Conservation (phyloP, 2,329 filamentous ascomycete genomes). For the Coniochaeta ligniaria region DNA sequence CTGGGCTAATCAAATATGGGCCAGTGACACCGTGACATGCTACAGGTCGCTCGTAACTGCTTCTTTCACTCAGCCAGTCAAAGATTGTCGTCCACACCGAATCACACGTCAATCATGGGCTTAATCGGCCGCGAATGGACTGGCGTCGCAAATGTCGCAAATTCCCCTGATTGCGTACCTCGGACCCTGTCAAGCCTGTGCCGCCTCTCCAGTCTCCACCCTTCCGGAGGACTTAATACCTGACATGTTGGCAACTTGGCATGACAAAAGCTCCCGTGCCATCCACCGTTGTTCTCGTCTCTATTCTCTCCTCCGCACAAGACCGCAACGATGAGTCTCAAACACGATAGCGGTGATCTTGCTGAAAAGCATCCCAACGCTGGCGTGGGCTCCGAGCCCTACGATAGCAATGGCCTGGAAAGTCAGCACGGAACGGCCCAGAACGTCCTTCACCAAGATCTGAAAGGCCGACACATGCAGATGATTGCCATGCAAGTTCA, state of each 20-base stretch:
- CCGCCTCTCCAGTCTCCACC: too few relatives aligned
- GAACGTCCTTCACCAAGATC: background rate
- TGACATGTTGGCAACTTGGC: background rate
- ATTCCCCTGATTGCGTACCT: too few relatives aligned
- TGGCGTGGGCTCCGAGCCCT: background rate
- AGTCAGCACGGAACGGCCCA: background rate
- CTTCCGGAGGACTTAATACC: too few relatives aligned
- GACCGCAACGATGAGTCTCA: slow-evolving; percentile 3
- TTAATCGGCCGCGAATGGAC: too few relatives aligned
- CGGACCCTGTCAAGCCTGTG: too few relatives aligned
- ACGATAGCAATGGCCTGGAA: background rate
- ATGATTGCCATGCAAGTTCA: slow-evolving; percentile 6
- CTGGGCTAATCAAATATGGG: slow-evolving; percentile 4
- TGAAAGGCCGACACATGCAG: slow-evolving; percentile 5
- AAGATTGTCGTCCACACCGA: background rate
- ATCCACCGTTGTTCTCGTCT: background rate
- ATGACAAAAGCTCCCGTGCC: background rate
- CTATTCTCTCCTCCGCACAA: too few relatives aligned
- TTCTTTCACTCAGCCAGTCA: background rate
- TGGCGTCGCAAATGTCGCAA: too few relatives aligned
- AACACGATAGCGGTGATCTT: background rate
- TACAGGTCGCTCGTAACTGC: too few relatives aligned
- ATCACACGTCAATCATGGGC: too few relatives aligned
- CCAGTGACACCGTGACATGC: background rate
- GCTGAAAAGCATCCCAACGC: slow-evolving; percentile 3